Evolutionary conservation across 495 filamentous ascomycete species (phyloP), one percentile per base, ranked within the genome.

Genomic region (Cercophora samala): DNA sequence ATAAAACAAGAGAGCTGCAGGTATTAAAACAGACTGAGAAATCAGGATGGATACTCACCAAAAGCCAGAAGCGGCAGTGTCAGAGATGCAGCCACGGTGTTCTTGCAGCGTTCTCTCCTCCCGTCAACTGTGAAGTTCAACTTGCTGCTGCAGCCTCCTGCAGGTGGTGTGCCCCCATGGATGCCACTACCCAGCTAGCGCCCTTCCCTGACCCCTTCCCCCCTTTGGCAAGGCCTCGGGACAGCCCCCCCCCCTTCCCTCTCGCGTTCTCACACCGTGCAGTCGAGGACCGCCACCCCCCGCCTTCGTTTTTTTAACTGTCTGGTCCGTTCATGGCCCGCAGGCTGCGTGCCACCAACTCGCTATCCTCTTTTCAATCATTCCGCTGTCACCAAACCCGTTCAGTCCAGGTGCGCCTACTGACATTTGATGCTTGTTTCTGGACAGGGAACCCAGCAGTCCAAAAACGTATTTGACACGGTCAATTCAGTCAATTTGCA

Each of bases 341-440:
- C 77, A 80, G 76, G 71, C 75, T 74, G 76, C 75, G 79, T 82
- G 79, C 78, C 80, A 82, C 81, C 78, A 79, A 77, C 78, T 82
- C 79, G 77, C 81, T 83, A 83, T 87, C 74, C 83, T 86, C 73
- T 83, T 87, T 82, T 86, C 82, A 81, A 80, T 75, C 77, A 83
- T 86, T 78, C 83, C 83, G 78, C 83, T 83, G 77, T 83, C 76
- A 80, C 83, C 82, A 84, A 83, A 76, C 83, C 82, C 77, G 76
- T 84, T 85, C 82, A 79, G 80, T 81, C 80, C 66, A 78, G 72
- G 70, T 64, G 68, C 66, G 65, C 66, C 65, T 55, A 76, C 74
- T 75, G 8, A 67, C 62, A 42, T 69, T 74, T 70, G 73, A 78
- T 77, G 75, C 76, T 77, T 73, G 71, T 75, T 79, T 72, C 76